phyloP scores from a whole-genome alignment of 2,329 filamentous ascomycete genomes.

The Penicillium carneum region DNA sequence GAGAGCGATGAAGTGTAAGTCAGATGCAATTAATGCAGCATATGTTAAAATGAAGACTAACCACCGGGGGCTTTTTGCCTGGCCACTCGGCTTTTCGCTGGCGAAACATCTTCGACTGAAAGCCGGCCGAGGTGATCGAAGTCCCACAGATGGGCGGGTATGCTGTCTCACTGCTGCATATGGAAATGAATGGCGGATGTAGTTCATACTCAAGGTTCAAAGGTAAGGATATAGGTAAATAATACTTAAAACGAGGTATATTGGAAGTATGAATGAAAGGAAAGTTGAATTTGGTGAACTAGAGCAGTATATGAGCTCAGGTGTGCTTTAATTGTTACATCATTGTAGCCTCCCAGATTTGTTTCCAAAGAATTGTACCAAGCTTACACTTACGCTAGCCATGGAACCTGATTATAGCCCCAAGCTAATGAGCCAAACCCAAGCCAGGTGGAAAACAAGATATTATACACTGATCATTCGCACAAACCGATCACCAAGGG shows the following conservation, averaged over 20 bases:
- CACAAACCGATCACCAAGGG: slow-evolving; percentile 45
- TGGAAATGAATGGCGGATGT: neutral
- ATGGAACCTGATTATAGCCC: neutral
- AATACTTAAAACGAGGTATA: neutral
- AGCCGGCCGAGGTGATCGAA: neutral
- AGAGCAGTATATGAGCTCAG: neutral
- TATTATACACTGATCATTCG: slow-evolving; percentile 41
- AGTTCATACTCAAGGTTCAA: neutral
- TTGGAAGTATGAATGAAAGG: neutral
- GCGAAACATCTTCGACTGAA: neutral
- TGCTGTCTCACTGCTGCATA: neutral
- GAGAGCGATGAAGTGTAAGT: neutral
- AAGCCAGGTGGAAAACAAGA: neutral
- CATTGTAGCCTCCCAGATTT: neutral
- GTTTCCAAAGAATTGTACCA: neutral
- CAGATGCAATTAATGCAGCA: neutral
- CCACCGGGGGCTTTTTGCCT: neutral
- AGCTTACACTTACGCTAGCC: neutral
- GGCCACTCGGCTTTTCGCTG: neutral
- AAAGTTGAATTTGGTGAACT: neutral
- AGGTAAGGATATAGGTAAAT: too few species aligned
- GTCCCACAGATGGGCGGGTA: neutral
- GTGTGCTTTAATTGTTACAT: slow-evolving; percentile 11
- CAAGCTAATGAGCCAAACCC: neutral
- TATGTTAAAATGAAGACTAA: neutral